Base-by-base conservation (phyloP, 805 yeast genomes). In the Zygoascus biomembranicola region DNA sequence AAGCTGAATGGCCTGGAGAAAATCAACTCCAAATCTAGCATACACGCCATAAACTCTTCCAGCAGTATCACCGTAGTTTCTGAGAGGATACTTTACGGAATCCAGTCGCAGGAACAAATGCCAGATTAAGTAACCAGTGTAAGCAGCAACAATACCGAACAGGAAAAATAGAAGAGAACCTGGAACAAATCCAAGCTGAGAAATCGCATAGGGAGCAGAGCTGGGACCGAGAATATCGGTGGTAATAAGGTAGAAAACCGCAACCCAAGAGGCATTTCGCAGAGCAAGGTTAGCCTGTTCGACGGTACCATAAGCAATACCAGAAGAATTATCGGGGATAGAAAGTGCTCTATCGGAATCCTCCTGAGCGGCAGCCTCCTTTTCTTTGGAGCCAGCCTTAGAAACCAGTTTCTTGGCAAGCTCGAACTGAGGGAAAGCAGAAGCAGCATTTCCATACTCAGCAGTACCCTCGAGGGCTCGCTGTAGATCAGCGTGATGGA, bases 201-300 rank as follows among this genome's bases (percentile, higher is more conserved):
- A 60, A 51, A 75, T 65, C 11, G 78, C 74, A 56, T 72, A 74
- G 3, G 78, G 79, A 19, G 79, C 77, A 49, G 70, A 66, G 11
- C 73, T 65, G 18, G 79, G 79, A 26, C 79, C 79, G 39, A 61
- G 35, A 42, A 49, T 49, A 65, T 75, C 79, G 8, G 78, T 74
- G 42, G 79, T 75, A 55, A 75, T 76, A 39, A 76, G 65, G 59
- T 68, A 74, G 63, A 75, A 74, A n/a, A 74, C 76, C 0, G 59
- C 41, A 42, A 59, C 49, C 61, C 62, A 60, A 9, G 61, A 51
- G 8, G 63, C 64, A 9, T 53, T 57, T 50, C 63, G 58, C 23
- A 59, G 39, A 28, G 58, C 54, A 4, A 35, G 13, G 39, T 35
- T 35, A n/a, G 39, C 39, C 39, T 35, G 39, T 8, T 35, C 39